Evolutionary conservation across 805 yeast species (phyloP), one percentile per base, ranked within the genome.

Genomic region (Clavispora asparagi): DNA sequence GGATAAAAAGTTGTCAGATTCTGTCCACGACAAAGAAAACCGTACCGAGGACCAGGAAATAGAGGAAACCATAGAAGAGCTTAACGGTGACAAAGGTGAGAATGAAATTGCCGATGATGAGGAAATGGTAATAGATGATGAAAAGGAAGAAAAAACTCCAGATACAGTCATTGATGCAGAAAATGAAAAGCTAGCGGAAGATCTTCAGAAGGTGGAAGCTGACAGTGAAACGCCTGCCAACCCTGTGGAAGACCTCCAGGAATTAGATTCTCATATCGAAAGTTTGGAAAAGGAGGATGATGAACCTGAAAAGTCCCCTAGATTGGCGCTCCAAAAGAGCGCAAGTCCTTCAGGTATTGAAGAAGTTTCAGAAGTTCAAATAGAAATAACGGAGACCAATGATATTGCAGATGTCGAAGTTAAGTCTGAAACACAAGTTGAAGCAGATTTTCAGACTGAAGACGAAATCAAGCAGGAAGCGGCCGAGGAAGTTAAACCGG

Each of bases 401-500:
- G 26, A 25, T 19, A 10, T 16, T 32, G 38, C 23, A 10, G 38
- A 32, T 12, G 23, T 19, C 9, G 26, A 30, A 7, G 13, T 17
- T n/a, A 25, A 31, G 14, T 11, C 10, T 23, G 29, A 30, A n/a
- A 11, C 42, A 4, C 16, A 40, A n/a, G 9, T 7, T 11, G 44
- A 16, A 10, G 13, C 23, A 7, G 39, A 27, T 27, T 9, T 27
- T 9, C 2, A 17, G 35, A 32, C 5, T 17, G 9, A 29, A 37
- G 29, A 28, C 3, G 43, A 25, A 26, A 14, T 17, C 7, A 7
- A 41, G 11, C 13, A 5, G 10, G 27, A 13, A 27, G n/a, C 40
- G 16, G 45, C 25, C 7, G 55, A 50, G 40, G 56, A 55, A 47
- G 52, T 33, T 17, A 17, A 33, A 16, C 13, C 25, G 5, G 46